Evolutionary conservation across 768 basidiomycete genomes (phyloP), one percentile per base, ranked within the genome.

Genomic region (Termitomyces sp.): DNA sequence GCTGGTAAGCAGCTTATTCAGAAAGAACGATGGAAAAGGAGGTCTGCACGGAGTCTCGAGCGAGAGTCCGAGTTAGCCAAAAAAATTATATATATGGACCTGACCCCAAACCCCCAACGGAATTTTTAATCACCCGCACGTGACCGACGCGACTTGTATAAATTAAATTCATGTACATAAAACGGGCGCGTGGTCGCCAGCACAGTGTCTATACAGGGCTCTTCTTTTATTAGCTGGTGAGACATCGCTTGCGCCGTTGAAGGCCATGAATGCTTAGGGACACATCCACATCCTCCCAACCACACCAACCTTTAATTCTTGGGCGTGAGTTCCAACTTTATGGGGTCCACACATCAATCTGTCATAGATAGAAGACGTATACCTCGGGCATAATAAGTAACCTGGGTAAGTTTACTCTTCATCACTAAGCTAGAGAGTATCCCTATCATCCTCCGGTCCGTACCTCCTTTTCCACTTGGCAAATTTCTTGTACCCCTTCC

Each of bases 401-500:
- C 32, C 43, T 56, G 47, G 25, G 50, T 52, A 56, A 50, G 21
- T 37, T 57, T 37, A 54, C 41, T 54, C 37, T 30, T 14, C 10
- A 51, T 11, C 21, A 44, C 45, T 9, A 19, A 45, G n/a, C 34
- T 14, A 19, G 21, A 45, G 21, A 9, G 3, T 44, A 11, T 46
- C 16, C 28, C 12, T 46, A 43, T 63, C 60, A 74, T 57, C 68
- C 70, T 41, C 68, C 72, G n/a, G 67, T 72, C 56, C 79, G 71
- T 12, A 68, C 69, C 64, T 89, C 86, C 59, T 75, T 79, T 66
- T 92, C 91, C 9, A 91, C 82, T 49, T 84, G 80, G 62, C 86
- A 87, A 41, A 94, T 91, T 70, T 91, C 89, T 68, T 88, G 82
- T 48, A 91, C 81, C 0, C 92, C 92, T 67, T 85, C 86, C 63